phyloP scores from a whole-genome alignment of 2,329 filamentous ascomycete genomes.

The Mollisia scopiformis region DNA sequence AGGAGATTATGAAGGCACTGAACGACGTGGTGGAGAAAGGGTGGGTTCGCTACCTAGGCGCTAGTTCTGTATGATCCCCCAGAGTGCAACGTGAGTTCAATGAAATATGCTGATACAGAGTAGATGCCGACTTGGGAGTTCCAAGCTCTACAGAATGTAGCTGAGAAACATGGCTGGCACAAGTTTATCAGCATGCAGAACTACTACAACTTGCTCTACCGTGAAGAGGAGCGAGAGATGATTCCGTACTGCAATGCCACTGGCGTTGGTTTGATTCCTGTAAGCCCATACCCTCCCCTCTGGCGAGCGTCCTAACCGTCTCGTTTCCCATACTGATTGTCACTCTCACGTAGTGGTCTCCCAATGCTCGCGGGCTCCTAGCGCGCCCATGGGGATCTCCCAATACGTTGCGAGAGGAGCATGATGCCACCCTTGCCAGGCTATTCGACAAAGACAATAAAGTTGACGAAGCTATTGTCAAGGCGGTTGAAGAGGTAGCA shows the following conservation, averaged over 20 bases:
- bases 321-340: no score
- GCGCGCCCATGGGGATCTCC: constrained; percentile 23
- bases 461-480: constrained; percentile 26
- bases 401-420: constrained; percentile 8
- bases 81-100: neutral
- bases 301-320: no score
- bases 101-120: constrained; percentile 35
- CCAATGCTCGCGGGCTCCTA: constrained; percentile 36
- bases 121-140: constrained; percentile 56
- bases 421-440: constrained; percentile 8
- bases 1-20: constrained; percentile 63
- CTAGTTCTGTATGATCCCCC: constrained; percentile 39
- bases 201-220: constrained; percentile 59
- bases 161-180: constrained; percentile 59
- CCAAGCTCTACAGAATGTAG: constrained; percentile 56
- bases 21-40: constrained; percentile 61
- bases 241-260: constrained; percentile 36
- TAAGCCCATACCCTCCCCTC: no score
- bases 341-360: no score
- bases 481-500: constrained; percentile 55
- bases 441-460: constrained; percentile 16
- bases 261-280: no score
- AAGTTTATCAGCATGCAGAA: constrained; percentile 65
- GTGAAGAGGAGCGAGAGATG: constrained; percentile 57
- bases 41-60: constrained; percentile 54